Evolutionary conservation across 805 yeast species (phyloP), one percentile per base, ranked within the genome.

Genomic region (Saturnispora hagleri): DNA sequence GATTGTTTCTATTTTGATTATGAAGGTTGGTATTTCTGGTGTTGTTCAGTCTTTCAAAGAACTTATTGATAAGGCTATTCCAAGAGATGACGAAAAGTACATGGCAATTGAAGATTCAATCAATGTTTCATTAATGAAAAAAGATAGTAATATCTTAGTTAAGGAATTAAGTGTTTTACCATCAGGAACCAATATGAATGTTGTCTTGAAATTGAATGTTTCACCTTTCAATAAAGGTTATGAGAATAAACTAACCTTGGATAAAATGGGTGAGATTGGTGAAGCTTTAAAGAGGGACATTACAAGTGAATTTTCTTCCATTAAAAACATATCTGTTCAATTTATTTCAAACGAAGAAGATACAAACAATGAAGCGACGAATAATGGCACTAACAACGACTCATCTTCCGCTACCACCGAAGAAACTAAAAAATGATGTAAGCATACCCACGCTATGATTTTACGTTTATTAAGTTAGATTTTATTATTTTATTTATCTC

Each of bases 11-110:
- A 74, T 76, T 2, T 71, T 93, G 59, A 84, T 93, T 52, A 79
- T 90, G 56, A 81, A 77, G 57, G 97, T 97, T 7, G 98, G 98
- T 35, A 76, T 80, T 66, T 76, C 78, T 3, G 90, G 96, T 27
- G 80, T 86, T 59, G 72, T 74, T 53, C 74, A 76, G 27, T 80
- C 97, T 0, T 75, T 84, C 60, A 76, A 76, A 54, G 98, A 91
- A 63, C 71, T 91, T 44, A 74, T 88, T 31, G 99, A 91, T 61
- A 77, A 80, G 56, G 84, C 91, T 2, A 68, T 84, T 38, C 72
- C 79, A 15, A 68, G 65, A 15, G 66, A 65, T 0, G 82, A 80
- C 55, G 76, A 74, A 46, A 71, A 79, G 46, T 84, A 78, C 56
- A 58, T 61, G 18, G 64, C 66, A 27, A 55, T 76, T 35, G 67